Evolutionary conservation across 495 filamentous ascomycete species (phyloP), one percentile per base, ranked within the genome.

Genomic region (Lophium mytilinum): DNA sequence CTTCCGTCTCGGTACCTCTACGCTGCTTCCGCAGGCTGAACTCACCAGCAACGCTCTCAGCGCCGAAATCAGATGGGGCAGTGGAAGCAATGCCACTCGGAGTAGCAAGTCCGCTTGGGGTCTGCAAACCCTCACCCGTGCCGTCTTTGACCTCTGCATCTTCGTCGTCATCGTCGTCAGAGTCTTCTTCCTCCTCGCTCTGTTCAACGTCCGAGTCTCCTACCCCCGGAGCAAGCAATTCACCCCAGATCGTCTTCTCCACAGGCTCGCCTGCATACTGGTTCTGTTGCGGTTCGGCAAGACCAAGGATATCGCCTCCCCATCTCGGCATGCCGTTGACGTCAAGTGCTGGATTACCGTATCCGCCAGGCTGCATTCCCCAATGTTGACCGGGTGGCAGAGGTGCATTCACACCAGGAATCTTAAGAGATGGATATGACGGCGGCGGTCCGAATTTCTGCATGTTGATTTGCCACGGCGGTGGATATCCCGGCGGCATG

Each of bases 391-490:
- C 93, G n/a, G 87, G 79, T 4, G 93, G 93, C 8, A 90, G 86
- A 4, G 93, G 89, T n/a, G 91, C 90, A 72, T 96, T 98, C 18
- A 98, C 78, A 33, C 93, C 93, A 7, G 93, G 88, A 49, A 98
- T 90, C 67, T 92, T 95, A 42, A 96, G 76, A 17, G 86, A 84
- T 18, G 93, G 89, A 71, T 98, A 98, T 8, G 87, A 90, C 9
- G 93, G 92, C 0, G 93, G 93, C 1, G 89, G 90, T 1, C 93
- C 93, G 63, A 88, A 88, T 61, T 91, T 83, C 68, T 98, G 93
- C 71, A 94, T 89, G 69, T 95, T 94, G 66, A 98, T 92, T 47
- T 97, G 81, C 93, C 93, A 98, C 30, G 93, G 93, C 15, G 93
- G 92, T 17, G 93, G 93, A 14, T 89, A 90, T 52, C 90, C 93